Evolutionary conservation across 192 early-diverging fungal genomes (phyloP), one percentile per base, ranked within the genome.

Genomic region (Coemansia nantahalensis): DNA sequence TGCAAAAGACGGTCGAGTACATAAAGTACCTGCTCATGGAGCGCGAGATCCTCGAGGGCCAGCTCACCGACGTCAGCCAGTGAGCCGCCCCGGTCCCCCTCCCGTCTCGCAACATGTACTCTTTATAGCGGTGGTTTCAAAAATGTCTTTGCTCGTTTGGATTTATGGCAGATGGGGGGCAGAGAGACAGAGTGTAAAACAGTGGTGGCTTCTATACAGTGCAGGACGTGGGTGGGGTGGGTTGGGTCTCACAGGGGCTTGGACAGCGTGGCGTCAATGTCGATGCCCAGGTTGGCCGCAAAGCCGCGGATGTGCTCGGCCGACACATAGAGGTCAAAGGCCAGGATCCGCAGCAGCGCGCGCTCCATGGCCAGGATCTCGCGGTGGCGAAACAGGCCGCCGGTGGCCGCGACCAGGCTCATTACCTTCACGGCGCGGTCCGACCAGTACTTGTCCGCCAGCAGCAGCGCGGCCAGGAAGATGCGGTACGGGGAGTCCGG

Each of bases 1-100:
- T 93, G 46, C 88, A 92, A 59, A 90, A 86, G 64, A 85, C 86
- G 39, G 86, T 88, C 2, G 88, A 90, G 62, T 86, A 89, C 51
- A 88, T 90, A 48, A 77, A 83, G 35, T 81, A 85, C 26, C 58
- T 90, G 11, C 49, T 88, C 24, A 73, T 77, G 56, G 76, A 85
- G 47, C 53, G 69, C 8, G 64, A 79, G 46, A 68, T 66, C 12
- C 63, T 76, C 5, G 73, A 76, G 37, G 67, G 64, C 15, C 77
- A 79, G 46, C 31, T 79, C 37, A 63, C 52, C 3, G 63, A 78
- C 6, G 38, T 26, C 11, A 17, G 16, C 14, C 23, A 11, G 24
- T 45, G 17, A 30, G 30, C n/a, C n/a, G n/a, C n/a, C n/a, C n/a
- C n/a, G n/a, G n/a, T n/a, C n/a, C n/a, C n/a, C n/a, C n/a, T n/a